Conservation (phyloP, 345 rosid genomes). For the Aquilaria yunnanensis region DNA sequence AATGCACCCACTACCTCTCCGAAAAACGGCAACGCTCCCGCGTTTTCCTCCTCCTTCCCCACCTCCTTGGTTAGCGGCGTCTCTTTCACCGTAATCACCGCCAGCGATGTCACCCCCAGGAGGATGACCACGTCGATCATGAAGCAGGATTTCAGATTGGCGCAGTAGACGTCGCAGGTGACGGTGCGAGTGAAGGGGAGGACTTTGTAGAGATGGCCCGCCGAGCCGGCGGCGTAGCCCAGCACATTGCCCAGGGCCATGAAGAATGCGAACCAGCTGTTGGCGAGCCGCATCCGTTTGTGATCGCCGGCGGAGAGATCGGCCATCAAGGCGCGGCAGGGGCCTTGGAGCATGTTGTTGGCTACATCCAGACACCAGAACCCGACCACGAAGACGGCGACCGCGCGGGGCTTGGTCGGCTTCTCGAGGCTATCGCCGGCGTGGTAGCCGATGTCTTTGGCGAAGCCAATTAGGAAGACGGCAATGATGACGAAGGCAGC, state of each 20-base stretch:
- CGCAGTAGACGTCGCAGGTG: conserved; percentile 77
- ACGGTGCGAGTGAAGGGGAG: conserved; percentile 63
- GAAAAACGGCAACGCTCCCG: conserved; percentile 15
- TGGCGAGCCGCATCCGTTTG: conserved; percentile 48
- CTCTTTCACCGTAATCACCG: conserved; percentile 42
- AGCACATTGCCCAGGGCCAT: conserved; percentile 88
- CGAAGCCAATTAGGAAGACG: conserved; percentile 76
- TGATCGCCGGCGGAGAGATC: conserved; percentile 59
- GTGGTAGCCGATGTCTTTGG: conserved; percentile 68
- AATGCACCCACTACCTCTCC: conserved; percentile 43
- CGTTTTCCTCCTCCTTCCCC: conserved; percentile 13
- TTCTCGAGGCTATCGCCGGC: conserved; percentile 41
- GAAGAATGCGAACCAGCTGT: conserved; percentile 71
- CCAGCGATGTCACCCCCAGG: conserved; percentile 26
- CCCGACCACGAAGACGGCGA: conserved; percentile 67
- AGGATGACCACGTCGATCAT: conserved; percentile 54
- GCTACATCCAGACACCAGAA: conserved; percentile 94
- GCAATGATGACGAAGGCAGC: conserved; percentile 44
- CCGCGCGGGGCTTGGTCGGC: conserved; percentile 52
- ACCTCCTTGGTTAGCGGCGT: conserved; percentile 26
- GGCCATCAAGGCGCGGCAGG: conserved; percentile 83
- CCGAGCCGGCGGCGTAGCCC: conserved; percentile 76
- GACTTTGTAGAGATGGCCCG: conserved; percentile 36
- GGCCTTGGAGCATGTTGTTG: conserved; percentile 81
- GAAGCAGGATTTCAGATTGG: conserved; percentile 84